phyloP scores from a whole-genome alignment of 371 early-diverging fungal species.

The Saksenaea vasiformis region DNA sequence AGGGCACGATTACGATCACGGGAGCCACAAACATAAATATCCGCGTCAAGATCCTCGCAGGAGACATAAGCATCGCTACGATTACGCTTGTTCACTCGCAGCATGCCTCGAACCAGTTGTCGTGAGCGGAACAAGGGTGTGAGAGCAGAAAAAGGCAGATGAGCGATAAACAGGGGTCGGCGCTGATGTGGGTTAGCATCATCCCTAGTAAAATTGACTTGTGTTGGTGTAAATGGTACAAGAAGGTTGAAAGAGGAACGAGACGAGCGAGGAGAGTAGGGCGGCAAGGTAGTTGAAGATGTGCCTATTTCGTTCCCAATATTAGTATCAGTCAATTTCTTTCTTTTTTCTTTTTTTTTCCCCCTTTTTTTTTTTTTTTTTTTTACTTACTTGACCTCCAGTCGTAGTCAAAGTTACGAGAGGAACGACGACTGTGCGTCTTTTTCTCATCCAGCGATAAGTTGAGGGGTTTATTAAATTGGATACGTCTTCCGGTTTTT shows the following conservation, averaged over 20 bases:
- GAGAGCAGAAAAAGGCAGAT: slow-evolving; percentile 59
- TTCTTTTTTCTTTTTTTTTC: background rate
- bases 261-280: slow-evolving; percentile 21
- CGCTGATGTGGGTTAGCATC: slow-evolving; percentile 59
- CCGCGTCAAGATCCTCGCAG: slow-evolving; percentile 62
- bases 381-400: slow-evolving; percentile 41
- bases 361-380: background rate
- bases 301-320: slow-evolving; percentile 10
- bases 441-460: slow-evolving; percentile 29
- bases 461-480: slow-evolving; percentile 38
- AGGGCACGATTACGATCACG: slow-evolving; percentile 84
- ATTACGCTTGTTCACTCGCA: slow-evolving; percentile 86
- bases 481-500: slow-evolving; percentile 21
- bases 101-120: slow-evolving; percentile 62
- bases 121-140: slow-evolving; percentile 49
- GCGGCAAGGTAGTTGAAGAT: slow-evolving; percentile 6
- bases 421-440: slow-evolving; percentile 31
- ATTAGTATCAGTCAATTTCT: slow-evolving; percentile 4
- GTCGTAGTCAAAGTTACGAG: slow-evolving; percentile 46
- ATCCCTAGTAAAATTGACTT: slow-evolving; percentile 51
- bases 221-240: slow-evolving; percentile 56
- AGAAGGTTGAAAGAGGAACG: slow-evolving; percentile 33
- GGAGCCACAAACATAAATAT: slow-evolving; percentile 81
- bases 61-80: slow-evolving; percentile 87
- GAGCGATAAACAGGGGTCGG: slow-evolving; percentile 59